phyloP scores from a whole-genome alignment of 192 early-diverging fungal genomes.

The Lobosporangium transversale region DNA sequence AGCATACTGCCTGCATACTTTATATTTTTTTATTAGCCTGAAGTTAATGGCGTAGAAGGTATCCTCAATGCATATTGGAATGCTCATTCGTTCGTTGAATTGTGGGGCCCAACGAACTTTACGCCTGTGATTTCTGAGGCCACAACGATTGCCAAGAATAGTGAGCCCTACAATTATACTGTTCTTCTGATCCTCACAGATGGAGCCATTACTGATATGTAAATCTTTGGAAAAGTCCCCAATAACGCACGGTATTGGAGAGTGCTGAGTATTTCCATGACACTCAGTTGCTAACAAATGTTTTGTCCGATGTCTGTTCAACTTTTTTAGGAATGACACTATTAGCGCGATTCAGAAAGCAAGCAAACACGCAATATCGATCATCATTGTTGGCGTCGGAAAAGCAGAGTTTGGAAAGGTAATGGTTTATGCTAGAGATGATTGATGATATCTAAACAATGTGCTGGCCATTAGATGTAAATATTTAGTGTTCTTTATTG shows the following conservation, averaged over 20 bases:
- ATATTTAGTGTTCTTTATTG: too few relatives aligned
- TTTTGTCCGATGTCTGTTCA: background rate
- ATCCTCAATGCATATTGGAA: constrained; percentile 56
- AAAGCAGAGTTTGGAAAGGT: constrained; percentile 57
- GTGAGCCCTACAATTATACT: constrained; percentile 7
- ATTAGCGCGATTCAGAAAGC: constrained; percentile 57
- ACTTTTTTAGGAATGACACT: constrained; percentile 50
- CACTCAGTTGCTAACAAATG: background rate
- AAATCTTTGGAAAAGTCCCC: too few relatives aligned
- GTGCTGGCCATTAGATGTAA: too few relatives aligned
- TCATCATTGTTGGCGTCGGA: constrained; percentile 69
- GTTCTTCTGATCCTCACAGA: constrained; percentile 35
- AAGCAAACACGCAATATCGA: constrained; percentile 55
- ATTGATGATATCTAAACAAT: too few relatives aligned
- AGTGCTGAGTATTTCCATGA: background rate
- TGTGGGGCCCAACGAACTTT: constrained; percentile 68
- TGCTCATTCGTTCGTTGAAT: constrained; percentile 46
- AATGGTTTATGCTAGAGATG: background rate
- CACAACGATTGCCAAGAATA: constrained; percentile 9
- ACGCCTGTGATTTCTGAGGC: constrained; percentile 49
- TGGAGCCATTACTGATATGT: constrained; percentile 43
- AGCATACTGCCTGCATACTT: background rate
- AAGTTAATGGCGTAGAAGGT: constrained; percentile 63
- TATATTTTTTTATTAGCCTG: constrained; percentile 40
- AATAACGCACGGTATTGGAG: too few relatives aligned